phyloP scores from a whole-genome alignment of 2,329 filamentous ascomycete genomes.

The Botrytis deweyae region DNA sequence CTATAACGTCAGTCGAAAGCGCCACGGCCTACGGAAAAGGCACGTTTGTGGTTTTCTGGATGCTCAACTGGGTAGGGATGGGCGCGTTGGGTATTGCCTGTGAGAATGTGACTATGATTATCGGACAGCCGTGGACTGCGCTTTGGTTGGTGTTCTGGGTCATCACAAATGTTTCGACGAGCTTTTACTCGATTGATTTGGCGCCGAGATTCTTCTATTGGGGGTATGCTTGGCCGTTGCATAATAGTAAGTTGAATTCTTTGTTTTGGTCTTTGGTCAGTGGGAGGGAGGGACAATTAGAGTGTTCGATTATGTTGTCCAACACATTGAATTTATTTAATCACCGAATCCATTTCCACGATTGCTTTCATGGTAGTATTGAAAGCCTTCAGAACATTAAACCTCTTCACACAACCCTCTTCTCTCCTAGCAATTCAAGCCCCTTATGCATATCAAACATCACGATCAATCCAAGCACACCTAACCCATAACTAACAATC shows the following conservation, averaged over 20 bases:
- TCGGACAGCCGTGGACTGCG: slow-evolving; percentile 49
- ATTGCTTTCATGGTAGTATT: too few species aligned
- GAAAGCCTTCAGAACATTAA: too few species aligned
- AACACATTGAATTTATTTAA: too few species aligned
- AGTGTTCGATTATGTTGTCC: neutral
- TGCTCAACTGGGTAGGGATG: slow-evolving; percentile 64
- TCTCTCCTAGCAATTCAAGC: too few species aligned
- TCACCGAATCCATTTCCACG: too few species aligned
- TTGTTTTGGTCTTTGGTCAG: neutral
- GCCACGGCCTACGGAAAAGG: slow-evolving; percentile 56
- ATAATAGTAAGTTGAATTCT: slow-evolving; percentile 47
- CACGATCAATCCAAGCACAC: too few species aligned
- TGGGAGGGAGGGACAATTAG: neutral
- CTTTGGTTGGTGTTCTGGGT: slow-evolving; percentile 17
- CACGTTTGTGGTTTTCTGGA: slow-evolving; percentile 63
- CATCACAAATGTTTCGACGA: slow-evolving; percentile 61
- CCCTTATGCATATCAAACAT: too few species aligned
- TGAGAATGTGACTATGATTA: slow-evolving; percentile 64
- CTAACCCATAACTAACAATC: neutral
- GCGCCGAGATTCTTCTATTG: slow-evolving; percentile 59
- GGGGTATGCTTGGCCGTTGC: slow-evolving; percentile 64
- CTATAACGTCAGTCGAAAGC: slow-evolving; percentile 44
- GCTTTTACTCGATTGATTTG: slow-evolving; percentile 59
- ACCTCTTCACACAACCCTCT: too few species aligned
- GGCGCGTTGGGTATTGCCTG: slow-evolving; percentile 60